Evolutionary conservation across 1,284 basidiomycete genomes (phyloP), one percentile per base, ranked within the genome.

Genomic region (Puccinia horiana): DNA sequence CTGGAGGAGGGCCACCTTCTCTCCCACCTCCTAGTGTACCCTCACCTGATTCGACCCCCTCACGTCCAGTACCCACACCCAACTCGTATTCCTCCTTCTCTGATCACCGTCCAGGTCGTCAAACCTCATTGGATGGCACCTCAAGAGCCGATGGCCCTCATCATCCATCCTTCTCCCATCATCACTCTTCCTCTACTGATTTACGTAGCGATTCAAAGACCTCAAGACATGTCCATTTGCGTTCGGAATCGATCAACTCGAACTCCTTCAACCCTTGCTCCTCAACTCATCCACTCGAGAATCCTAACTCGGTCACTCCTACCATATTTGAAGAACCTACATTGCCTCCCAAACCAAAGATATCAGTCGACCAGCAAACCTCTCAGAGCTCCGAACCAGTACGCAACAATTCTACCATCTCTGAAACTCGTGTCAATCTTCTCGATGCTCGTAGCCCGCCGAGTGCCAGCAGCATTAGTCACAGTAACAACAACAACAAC

Each of bases 101-200:
- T 6, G 49, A 72, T 63, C 47, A 26, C 70, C 67, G 47, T 20
- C 5, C 42, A 42, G 54, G 65, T 32, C 44, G 76, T 18, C 72
- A 52, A 67, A 65, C 77, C n/a, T 76, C 72, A 37, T 65, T 78
- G 70, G 72, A 65, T 73, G 81, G 67, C 67, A 20, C 78, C 26
- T 16, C 52, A 20, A 29, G 67, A 75, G 23, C 32, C 42, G 67
- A 80, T 56, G 35, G 32, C 32, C 89, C 89, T 83, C 88, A 90
- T n/a, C 90, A 91, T 67, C 88, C 91, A 84, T 90, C 90, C 42
- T 61, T 29, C 58, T 35, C 29, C 29, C 12, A 3, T 6, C 92
- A 91, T 84, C 90, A 87, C 74, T 83, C 85, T 11, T 85, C 87
- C 37, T 87, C 85, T 76, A 89, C 89, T 18, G 83, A 86, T 23